Conservation (phyloP, 345 rosid genomes). For the Citrus sinensis region DNA sequence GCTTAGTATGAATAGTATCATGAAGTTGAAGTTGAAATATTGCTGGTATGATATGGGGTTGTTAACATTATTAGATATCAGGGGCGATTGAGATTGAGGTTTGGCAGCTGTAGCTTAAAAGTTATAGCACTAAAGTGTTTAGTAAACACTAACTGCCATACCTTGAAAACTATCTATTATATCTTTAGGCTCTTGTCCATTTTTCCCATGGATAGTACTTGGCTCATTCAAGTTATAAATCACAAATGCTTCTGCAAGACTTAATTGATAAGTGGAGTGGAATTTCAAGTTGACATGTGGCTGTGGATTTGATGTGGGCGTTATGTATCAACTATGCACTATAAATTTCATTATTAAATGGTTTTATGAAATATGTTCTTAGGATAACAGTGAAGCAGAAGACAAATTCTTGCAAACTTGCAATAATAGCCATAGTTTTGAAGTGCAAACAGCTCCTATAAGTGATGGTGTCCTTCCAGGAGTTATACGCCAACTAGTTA, state of each 20-base stretch:
- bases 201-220: not conserved
- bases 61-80: not conserved
- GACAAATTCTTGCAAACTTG: conserved; percentile 11
- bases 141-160: too few species aligned
- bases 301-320: not conserved
- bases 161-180: too few species aligned
- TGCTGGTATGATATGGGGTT: not conserved
- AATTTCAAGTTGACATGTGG: not conserved
- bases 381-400: conserved; percentile 30
- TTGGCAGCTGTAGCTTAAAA: too few species aligned
- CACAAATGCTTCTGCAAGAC: not conserved
- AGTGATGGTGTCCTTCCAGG: conserved; percentile 85
- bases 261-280: not conserved
- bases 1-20: not conserved
- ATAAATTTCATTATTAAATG: not conserved
- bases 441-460: conserved; percentile 84
- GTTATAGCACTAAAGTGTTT: too few species aligned
- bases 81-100: too few species aligned
- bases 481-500: conserved; percentile 72
- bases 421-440: conserved; percentile 23
- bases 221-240: not conserved
- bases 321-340: not conserved
- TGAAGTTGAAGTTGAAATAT: not conserved
- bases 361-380: conserved; percentile 17
- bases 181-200: not conserved